Evolutionary conservation across 371 early-diverging fungal genomes (phyloP).

Genomic region (Mucor lusitanicus): DNA sequence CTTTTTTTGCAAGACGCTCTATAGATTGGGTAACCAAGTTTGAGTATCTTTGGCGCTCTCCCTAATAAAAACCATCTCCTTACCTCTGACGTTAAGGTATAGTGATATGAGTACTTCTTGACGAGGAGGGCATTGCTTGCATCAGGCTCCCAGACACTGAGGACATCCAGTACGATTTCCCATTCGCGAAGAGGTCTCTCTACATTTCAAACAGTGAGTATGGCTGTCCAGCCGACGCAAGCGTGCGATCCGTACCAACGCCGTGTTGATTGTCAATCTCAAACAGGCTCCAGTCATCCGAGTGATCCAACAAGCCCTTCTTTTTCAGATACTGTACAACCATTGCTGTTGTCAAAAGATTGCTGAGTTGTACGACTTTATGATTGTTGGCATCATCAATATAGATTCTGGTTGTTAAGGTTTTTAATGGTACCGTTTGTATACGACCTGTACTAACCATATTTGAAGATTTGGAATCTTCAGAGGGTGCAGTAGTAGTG

Average conservation of each 20-base stretch:
- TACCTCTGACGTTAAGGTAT: conserved; percentile 52
- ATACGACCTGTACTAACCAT: conserved; percentile 26
- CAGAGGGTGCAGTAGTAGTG: not conserved
- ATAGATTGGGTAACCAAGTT: conserved; percentile 9
- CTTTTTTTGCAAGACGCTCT: conserved; percentile 40
- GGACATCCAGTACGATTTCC: conserved; percentile 82
- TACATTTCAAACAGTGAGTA: conserved; percentile 16
- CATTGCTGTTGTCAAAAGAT: conserved; percentile 72
- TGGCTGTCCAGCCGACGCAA: not conserved
- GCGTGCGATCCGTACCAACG: conserved; percentile 39
- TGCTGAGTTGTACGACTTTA: conserved; percentile 76
- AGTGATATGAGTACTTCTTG: conserved; percentile 66
- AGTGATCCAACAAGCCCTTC: conserved; percentile 58
- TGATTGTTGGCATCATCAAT: conserved; percentile 75
- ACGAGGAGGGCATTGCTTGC: conserved; percentile 74
- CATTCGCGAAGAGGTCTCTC: conserved; percentile 90
- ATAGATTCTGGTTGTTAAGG: conserved; percentile 83
- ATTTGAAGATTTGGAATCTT: conserved; percentile 4
- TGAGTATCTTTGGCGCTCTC: conserved; percentile 18
- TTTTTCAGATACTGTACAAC: conserved; percentile 69
- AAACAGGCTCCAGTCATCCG: conserved; percentile 85
- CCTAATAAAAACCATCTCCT: conserved; percentile 11
- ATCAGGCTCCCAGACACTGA: conserved; percentile 80
- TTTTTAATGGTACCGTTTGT: conserved; percentile 35
- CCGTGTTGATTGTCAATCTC: conserved; percentile 84